These are phyloP conservation scores for Solanum chilense DNA, from an alignment of 257 asterid genomes.

Conservation along the genomic window DNA sequence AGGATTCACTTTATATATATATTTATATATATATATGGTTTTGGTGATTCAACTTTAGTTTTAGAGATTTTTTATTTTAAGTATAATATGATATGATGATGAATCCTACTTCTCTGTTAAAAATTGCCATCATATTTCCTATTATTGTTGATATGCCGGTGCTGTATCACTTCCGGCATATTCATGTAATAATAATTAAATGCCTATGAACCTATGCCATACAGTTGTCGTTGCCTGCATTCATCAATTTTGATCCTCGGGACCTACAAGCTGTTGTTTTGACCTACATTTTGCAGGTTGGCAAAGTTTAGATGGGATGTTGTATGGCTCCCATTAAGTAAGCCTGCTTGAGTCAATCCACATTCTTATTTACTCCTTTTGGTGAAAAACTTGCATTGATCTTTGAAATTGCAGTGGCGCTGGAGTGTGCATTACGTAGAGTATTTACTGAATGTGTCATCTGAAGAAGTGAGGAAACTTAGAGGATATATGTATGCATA, in stretches of 20 bases:
- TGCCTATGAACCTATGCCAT: not conserved
- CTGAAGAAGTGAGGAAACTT: conserved; percentile 75
- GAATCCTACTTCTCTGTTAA: not conserved
- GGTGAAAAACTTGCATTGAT: not conserved
- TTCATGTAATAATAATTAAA: not conserved
- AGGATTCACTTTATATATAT: too few species aligned
- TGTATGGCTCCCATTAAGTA: conserved; percentile 40
- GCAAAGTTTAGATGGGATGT: conserved; percentile 82
- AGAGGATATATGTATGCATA: conserved; percentile 78
- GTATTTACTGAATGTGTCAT: conserved; percentile 54
- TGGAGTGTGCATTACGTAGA: conserved; percentile 74
- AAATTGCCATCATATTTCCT: not conserved
- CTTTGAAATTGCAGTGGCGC: conserved; percentile 43
- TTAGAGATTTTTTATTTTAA: not conserved
- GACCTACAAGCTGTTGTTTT: not conserved
- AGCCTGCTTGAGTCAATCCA: not conserved
- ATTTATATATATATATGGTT: not conserved
- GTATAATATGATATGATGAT: not conserved
- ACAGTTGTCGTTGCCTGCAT: not conserved
- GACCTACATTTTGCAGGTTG: conserved; percentile 41
- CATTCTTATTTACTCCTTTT: not conserved
- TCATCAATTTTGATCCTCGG: not conserved
- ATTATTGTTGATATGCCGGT: not conserved
- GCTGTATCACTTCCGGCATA: not conserved
- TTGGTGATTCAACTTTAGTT: not conserved